These are phyloP conservation scores for Cercophora newfieldiana DNA, from an alignment of 495 filamentous ascomycete genomes.

Conservation along the genomic window DNA sequence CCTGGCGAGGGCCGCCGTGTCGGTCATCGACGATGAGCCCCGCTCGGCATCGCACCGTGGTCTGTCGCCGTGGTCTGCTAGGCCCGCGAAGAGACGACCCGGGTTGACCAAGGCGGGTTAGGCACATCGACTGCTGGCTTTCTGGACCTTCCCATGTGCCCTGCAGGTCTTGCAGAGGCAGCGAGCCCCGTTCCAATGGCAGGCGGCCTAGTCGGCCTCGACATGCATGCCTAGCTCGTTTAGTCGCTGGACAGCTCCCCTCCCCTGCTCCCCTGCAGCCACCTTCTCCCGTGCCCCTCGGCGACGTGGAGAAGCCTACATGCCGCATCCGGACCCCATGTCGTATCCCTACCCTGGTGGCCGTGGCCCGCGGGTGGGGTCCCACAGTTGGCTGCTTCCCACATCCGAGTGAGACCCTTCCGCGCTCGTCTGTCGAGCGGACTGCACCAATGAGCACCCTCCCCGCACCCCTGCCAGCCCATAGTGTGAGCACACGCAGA, in stretches of 20 bases:
- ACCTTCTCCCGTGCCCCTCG: slow-evolving; percentile 29
- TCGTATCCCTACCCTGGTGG: slow-evolving; percentile 20
- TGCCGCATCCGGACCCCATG: slow-evolving; percentile 26
- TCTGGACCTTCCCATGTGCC: slow-evolving; percentile 25
- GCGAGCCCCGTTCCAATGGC: slow-evolving; percentile 33
- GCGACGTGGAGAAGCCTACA: slow-evolving; percentile 27
- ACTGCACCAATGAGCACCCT: slow-evolving; percentile 49
- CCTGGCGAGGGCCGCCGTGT: neutral
- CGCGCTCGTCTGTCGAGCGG: slow-evolving; percentile 38
- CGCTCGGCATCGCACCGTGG: neutral
- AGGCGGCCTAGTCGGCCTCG: slow-evolving; percentile 23
- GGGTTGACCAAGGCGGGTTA: slow-evolving; percentile 26
- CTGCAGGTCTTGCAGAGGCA: slow-evolving; percentile 32
- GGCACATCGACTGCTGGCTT: slow-evolving; percentile 20
- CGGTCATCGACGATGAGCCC: neutral
- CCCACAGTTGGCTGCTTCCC: slow-evolving; percentile 31
- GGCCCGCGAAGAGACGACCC: slow-evolving; percentile 16
- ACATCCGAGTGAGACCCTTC: slow-evolving; percentile 42
- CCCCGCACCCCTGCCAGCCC: slow-evolving; percentile 23
- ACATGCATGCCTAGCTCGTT: slow-evolving; percentile 38
- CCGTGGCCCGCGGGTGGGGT: slow-evolving; percentile 29
- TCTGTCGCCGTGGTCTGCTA: neutral
- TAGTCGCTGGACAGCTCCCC: slow-evolving; percentile 36
- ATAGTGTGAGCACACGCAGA: slow-evolving; percentile 30
- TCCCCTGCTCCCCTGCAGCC: slow-evolving; percentile 36